These are phyloP conservation scores for Starmerella davenportii DNA, from an alignment of 805 yeast genomes.

Conservation along the genomic window DNA sequence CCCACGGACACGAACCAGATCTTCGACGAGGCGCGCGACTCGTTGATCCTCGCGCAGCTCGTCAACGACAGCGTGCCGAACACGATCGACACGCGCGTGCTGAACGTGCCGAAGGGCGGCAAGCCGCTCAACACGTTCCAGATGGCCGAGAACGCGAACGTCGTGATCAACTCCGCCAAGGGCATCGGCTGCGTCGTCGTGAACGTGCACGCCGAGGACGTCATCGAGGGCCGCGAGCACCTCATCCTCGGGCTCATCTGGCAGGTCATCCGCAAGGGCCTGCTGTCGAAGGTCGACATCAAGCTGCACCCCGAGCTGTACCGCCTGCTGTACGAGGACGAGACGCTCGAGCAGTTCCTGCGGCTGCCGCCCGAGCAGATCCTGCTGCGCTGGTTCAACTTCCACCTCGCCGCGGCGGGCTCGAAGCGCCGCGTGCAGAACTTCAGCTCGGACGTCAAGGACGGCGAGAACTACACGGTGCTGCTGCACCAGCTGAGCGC, in stretches of 20 bases:
- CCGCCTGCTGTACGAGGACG: conserved; percentile 86
- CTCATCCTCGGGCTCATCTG: conserved; percentile 86
- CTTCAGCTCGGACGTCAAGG: conserved; percentile 73
- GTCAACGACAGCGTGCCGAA: conserved; percentile 97
- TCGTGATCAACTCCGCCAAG: conserved; percentile 94
- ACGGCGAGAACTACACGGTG: conserved; percentile 89
- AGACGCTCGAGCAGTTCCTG: conserved; percentile 88
- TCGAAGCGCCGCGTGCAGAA: conserved; percentile 74
- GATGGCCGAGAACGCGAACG: conserved; percentile 91
- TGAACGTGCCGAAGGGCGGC: conserved; percentile 68
- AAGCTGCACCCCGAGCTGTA: conserved; percentile 91
- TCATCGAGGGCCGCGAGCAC: conserved; percentile 92
- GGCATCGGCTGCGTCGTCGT: conserved; percentile 98
- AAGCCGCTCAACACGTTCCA: conserved; percentile 81
- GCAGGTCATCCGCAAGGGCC: conserved; percentile 95
- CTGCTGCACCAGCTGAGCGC: conserved; percentile 79
- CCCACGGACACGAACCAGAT: conserved; percentile 88
- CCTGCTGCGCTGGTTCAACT: conserved; percentile 91
- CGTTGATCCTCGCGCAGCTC: conserved; percentile 76
- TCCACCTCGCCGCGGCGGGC: conserved; percentile 81
- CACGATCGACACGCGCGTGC: conserved; percentile 93
- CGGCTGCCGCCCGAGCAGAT: conserved; percentile 97
- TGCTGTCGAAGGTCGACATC: conserved; percentile 86
- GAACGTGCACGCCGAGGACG: conserved; percentile 93
- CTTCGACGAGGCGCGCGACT: conserved; percentile 93